Conservation (phyloP, 1,284 basidiomycete genomes). For the Cutaneotrichosporon sp. region DNA sequence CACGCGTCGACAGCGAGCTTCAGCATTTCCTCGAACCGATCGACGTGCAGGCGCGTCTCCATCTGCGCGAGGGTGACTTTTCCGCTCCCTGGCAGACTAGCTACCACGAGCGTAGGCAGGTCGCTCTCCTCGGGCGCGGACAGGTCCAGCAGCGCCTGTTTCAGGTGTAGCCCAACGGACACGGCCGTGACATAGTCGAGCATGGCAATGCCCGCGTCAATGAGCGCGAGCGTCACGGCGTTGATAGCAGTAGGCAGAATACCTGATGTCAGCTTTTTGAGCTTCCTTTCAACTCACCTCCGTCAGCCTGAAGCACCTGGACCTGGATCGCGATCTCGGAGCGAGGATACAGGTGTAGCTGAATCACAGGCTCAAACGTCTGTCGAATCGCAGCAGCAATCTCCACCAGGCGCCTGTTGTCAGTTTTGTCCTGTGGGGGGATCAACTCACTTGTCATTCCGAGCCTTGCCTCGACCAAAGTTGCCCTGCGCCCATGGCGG, state of each 20-base stretch:
- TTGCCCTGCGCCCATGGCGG: conserved; percentile 75
- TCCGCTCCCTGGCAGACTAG: conserved; percentile 73
- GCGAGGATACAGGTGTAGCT: conserved; percentile 84
- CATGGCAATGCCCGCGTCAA: conserved; percentile 80
- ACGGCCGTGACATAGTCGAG: conserved; percentile 85
- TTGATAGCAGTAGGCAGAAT: conserved; percentile 92
- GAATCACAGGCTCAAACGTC: conserved; percentile 92
- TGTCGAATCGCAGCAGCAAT: conserved; percentile 79
- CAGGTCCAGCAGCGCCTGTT: conserved; percentile 76
- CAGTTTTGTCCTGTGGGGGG: not conserved
- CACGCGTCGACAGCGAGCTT: conserved; percentile 70
- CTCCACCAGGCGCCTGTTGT: conserved; percentile 74
- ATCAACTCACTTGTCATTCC: conserved; percentile 78
- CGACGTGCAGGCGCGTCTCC: conserved; percentile 90
- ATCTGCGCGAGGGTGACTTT: conserved; percentile 83
- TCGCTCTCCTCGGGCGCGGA: conserved; percentile 84
- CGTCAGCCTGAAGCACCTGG: conserved; percentile 88
- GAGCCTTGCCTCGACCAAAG: conserved; percentile 53
- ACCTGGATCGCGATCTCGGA: conserved; percentile 91
- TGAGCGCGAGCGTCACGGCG: conserved; percentile 84
- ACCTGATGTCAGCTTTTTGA: conserved; percentile 51
- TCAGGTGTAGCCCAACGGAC: conserved; percentile 64
- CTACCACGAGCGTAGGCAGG: conserved; percentile 79
- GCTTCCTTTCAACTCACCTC: conserved; percentile 49
- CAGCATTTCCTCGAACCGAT: conserved; percentile 86